Percentiles rank a stretch among this genome's conserved stretches.
These are phyloP conservation scores for Lepidium aucheri DNA, from an alignment of 345 rosid genomes.

Conservation along the genomic window DNA sequence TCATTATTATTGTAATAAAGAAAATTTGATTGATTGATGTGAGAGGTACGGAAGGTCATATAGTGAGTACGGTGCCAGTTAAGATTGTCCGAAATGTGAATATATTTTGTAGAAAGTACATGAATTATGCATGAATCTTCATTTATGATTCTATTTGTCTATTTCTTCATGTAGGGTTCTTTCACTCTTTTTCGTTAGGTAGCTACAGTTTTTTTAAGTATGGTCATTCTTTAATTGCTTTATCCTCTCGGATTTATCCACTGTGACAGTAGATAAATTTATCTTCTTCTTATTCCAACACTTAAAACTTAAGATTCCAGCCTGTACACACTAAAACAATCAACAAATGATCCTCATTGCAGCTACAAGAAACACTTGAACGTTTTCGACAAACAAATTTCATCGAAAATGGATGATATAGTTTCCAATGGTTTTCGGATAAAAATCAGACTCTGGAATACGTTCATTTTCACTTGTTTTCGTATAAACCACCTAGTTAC, in stretches of 20 bases:
- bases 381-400: too few relatives aligned
- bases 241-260: background rate
- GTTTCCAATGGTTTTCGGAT: too few relatives aligned
- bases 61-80: constrained; percentile 35
- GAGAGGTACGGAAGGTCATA: constrained; percentile 31
- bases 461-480: too few relatives aligned
- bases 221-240: constrained; percentile 15
- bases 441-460: too few relatives aligned
- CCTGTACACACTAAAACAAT: background rate
- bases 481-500: too few relatives aligned
- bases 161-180: constrained; percentile 25
- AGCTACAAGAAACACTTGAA: too few relatives aligned
- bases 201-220: constrained; percentile 11
- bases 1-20: background rate
- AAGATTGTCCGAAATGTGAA: constrained; percentile 18
- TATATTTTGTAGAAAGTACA: constrained; percentile 11
- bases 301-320: background rate
- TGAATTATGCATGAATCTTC: constrained; percentile 28
- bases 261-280: background rate
- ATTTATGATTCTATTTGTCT: constrained; percentile 23
- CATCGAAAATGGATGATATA: too few relatives aligned
- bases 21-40: constrained; percentile 12
- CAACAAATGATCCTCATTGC: background rate
- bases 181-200: constrained; percentile 20
- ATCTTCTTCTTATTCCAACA: background rate